Evolutionary conservation across 441 rosid genomes (phyloP), one percentile per base, ranked within the genome.

Genomic region (Croton setiger): DNA sequence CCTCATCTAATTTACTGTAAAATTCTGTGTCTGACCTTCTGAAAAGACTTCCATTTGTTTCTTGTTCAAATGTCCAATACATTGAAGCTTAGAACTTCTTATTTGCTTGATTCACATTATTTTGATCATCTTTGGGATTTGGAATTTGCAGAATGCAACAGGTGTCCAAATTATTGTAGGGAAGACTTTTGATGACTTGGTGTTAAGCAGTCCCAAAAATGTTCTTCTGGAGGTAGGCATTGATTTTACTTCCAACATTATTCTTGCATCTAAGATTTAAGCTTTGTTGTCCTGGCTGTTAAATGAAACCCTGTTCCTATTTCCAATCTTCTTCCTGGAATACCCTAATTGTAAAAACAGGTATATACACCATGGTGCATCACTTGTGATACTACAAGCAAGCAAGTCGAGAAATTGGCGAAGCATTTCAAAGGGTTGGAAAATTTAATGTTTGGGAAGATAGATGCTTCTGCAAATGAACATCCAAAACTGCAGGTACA

Each of bases 281-380:
- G 41, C 15, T 56, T 48, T 58, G 9, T 35, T 5, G 21, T 21
- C 55, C 39, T 63, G 21, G 33, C 1, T 5, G 69, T 43, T 57
- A 56, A 60, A 69, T 33, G 10, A 47, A 66, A 7, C 36, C 15
- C 20, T 51, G 18, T 56, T 20, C 20, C 33, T 49, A 43, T 48
- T 18, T 48, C 49, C 21, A 45, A 18, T 4, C 36, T 71, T 55
- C 35, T 35, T 27, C 10, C 49, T 64, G 53, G 68, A n/a, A 67
- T 45, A 35, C n/a, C 36, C 72, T 52, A 36, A 56, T 64, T 64
- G 21, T 60, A 41, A 58, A 39, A 78, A 75, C 72, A 93, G 98
- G 88, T 93, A 51, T 80, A 86, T 71, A 85, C 93, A 18, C 93
- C 97, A 67, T 93, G 97, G 97, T 93, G 97, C 82, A 63, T 86